A percentile compares a stretch with the other conserved stretches of the same genome.
Evolutionary conservation across 768 basidiomycete species (phyloP).

Genomic region (Amanita subjunquillea): DNA sequence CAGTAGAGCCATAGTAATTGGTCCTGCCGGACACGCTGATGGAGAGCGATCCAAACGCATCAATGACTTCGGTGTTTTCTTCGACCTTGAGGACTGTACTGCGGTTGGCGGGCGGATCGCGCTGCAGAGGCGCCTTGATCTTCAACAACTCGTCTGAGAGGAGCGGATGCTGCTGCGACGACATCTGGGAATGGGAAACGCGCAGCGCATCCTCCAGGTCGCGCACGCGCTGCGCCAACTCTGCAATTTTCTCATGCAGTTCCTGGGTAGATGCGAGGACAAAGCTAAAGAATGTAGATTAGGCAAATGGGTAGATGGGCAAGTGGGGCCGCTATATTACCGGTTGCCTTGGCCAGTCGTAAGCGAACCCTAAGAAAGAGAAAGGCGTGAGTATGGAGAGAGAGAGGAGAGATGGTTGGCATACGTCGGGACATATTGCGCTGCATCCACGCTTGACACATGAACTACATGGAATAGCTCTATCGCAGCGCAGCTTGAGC

Average conservation of each 20-base stretch:
- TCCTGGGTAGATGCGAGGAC: conserved; percentile 75
- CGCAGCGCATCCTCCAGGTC: conserved; percentile 69
- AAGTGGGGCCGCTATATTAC: conserved; percentile 20
- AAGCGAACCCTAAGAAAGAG: conserved; percentile 43
- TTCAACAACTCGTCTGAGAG: conserved; percentile 63
- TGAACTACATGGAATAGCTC: conserved; percentile 66
- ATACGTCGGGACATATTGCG: conserved; percentile 74
- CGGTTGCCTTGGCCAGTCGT: conserved; percentile 80
- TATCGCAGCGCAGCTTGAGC: conserved; percentile 66
- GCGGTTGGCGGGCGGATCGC: conserved; percentile 41
- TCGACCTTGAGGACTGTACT: conserved; percentile 46
- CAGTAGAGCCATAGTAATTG: conserved; percentile 68
- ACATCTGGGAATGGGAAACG: conserved; percentile 44
- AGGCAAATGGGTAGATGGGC: background rate
- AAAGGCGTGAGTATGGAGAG: too few relatives aligned
- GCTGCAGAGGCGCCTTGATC: conserved; percentile 68
- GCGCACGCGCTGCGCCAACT: conserved; percentile 63
- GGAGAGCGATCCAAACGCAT: conserved; percentile 73
- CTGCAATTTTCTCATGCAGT: conserved; percentile 72
- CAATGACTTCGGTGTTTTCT: conserved; percentile 57
- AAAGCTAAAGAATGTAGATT: conserved; percentile 35
- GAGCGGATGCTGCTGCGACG: conserved; percentile 54
- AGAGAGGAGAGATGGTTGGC: conserved; percentile 6
- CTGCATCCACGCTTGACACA: conserved; percentile 75
- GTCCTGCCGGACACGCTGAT: conserved; percentile 63